These are phyloP conservation scores for Claviceps pusilla DNA, from an alignment of 2,329 filamentous ascomycete species.

Conservation along the genomic window DNA sequence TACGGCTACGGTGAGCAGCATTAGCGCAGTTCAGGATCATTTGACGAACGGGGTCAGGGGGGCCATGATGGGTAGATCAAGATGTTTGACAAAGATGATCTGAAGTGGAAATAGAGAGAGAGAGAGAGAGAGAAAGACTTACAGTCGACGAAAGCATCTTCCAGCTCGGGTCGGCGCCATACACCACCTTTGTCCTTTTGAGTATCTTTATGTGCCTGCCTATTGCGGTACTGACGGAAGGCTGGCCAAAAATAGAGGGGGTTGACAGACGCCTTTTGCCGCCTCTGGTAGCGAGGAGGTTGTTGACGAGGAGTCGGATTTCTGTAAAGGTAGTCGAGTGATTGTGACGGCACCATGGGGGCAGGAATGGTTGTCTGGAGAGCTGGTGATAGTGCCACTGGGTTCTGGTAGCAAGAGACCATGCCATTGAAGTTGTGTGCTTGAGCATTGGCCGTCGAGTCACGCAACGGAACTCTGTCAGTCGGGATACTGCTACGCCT, in stretches of 20 bases:
- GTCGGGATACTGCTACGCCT: conserved; percentile 23
- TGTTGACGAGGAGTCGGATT: conserved; percentile 23
- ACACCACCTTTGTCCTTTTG: conserved; percentile 46
- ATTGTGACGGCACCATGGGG: conserved; percentile 36
- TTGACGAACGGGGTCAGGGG: not conserved
- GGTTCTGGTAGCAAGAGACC: conserved; percentile 29
- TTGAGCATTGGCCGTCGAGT: conserved; percentile 39
- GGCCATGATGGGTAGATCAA: not conserved
- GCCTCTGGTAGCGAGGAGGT: conserved; percentile 20
- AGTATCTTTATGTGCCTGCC: conserved; percentile 48
- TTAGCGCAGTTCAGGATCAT: conserved; percentile 8
- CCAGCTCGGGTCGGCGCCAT: conserved; percentile 36
- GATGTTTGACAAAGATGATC: not conserved
- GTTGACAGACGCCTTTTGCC: conserved; percentile 30
- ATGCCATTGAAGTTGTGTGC: conserved; percentile 25
- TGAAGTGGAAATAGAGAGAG: not conserved
- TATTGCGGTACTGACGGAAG: conserved; percentile 50
- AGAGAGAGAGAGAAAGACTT: conserved; percentile 14
- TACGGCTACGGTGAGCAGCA: conserved; percentile 27
- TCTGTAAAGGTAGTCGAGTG: conserved; percentile 26
- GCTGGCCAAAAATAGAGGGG: conserved; percentile 47
- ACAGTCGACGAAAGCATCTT: conserved; percentile 55
- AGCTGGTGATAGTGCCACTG: conserved; percentile 27
- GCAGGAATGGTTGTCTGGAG: conserved; percentile 34
- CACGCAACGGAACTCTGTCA: conserved; percentile 32